phyloP scores from a whole-genome alignment of 192 early-diverging fungal genomes.

The Dissophora ornata region DNA sequence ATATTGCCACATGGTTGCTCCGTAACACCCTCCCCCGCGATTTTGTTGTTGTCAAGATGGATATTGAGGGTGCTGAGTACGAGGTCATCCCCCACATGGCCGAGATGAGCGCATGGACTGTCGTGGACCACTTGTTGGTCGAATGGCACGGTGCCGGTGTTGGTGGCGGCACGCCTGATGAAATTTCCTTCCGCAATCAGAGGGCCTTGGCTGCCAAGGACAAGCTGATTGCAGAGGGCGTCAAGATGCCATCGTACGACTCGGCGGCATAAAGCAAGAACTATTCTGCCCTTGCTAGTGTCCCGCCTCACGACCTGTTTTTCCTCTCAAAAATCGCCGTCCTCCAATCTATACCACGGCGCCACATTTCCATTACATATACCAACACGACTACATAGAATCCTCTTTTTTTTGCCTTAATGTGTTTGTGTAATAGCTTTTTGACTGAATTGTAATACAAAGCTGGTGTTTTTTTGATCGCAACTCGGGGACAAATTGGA shows the following conservation, averaged over 20 bases:
- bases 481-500: too few species aligned
- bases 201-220: constrained; percentile 1
- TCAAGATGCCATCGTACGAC: constrained; percentile 5
- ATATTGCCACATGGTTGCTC: constrained; percentile 12
- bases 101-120: constrained; percentile 10
- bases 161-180: constrained; percentile 9
- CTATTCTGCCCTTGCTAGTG: too few species aligned
- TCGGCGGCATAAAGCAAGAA: constrained; percentile 1
- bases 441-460: too few species aligned
- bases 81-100: constrained; percentile 24
- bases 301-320: too few species aligned
- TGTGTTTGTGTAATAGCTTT: too few species aligned
- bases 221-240: constrained; percentile 4
- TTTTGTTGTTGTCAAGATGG: constrained; percentile 35
- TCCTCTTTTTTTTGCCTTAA: too few species aligned
- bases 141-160: constrained; percentile 6
- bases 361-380: too few species aligned
- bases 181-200: background rate
- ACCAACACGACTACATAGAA: too few species aligned
- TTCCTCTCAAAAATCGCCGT: too few species aligned
- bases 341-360: too few species aligned
- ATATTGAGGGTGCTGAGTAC: constrained; percentile 17
- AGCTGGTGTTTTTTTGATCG: too few species aligned
- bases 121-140: constrained; percentile 19
- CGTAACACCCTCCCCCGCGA: constrained; percentile 3